Percentiles rank a stretch among this genome's conserved stretches.
Conservation (phyloP, 305 asterid species). For the Fraxinus velutina region DNA sequence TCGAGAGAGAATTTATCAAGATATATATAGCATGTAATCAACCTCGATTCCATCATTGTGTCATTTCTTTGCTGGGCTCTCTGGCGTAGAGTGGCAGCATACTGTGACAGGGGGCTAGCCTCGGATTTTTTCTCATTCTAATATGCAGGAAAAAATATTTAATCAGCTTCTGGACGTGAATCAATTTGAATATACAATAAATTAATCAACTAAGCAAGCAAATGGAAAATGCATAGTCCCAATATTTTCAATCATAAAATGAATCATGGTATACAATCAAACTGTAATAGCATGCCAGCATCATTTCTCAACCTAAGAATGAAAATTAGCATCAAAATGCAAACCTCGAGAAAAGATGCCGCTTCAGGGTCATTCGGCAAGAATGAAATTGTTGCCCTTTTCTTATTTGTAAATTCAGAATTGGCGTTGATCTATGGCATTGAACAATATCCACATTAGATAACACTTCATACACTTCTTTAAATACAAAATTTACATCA, state of each 20-base stretch:
- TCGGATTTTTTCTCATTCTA: conserved; percentile 60
- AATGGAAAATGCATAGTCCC: not conserved
- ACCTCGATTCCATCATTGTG: conserved; percentile 73
- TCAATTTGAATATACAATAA: not conserved
- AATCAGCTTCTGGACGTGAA: not conserved
- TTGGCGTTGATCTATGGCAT: conserved; percentile 66
- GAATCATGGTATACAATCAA: not conserved
- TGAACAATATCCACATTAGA: conserved; percentile 27
- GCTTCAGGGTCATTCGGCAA: conserved; percentile 74
- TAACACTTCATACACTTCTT: conserved; percentile 8
- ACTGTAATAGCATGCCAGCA: not conserved
- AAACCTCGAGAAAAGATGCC: conserved; percentile 78
- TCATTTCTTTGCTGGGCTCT: conserved; percentile 61
- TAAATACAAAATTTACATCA: not conserved
- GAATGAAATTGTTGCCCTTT: conserved; percentile 54
- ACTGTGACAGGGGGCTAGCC: conserved; percentile 64
- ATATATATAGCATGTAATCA: conserved; percentile 6
- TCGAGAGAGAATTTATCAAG: not conserved
- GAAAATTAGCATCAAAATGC: conserved; percentile 15
- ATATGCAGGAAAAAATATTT: conserved; percentile 11
- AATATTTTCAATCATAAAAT: not conserved
- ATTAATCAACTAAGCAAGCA: not conserved
- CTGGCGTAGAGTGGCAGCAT: conserved; percentile 55
- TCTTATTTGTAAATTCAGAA: conserved; percentile 67
- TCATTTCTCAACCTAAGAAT: not conserved